Percentiles rank a stretch among this genome's conserved stretches.
Conservation (phyloP, 1,284 basidiomycete genomes). For the Ganoderma boninense region DNA sequence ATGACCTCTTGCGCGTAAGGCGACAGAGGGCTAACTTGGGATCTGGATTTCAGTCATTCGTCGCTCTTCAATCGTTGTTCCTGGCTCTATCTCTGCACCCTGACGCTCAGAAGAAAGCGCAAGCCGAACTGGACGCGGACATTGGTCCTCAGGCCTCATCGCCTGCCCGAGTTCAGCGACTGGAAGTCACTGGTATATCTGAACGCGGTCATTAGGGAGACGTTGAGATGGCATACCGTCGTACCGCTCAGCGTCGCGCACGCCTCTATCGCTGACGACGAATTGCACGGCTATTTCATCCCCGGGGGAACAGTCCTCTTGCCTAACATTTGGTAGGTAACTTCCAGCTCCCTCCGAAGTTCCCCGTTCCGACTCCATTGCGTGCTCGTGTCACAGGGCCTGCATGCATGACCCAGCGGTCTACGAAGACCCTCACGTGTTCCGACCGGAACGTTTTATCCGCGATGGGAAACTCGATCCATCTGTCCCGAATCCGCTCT, state of each 20-base stretch:
- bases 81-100: conserved; percentile 34
- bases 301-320: conserved; percentile 28
- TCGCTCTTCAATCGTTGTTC: conserved; percentile 25
- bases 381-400: neutral
- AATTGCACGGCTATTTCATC: conserved; percentile 26
- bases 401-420: conserved; percentile 12
- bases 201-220: conserved; percentile 24
- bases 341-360: neutral
- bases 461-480: conserved; percentile 10
- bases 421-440: conserved; percentile 3
- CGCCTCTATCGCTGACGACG: conserved; percentile 20
- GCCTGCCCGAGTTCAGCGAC: conserved; percentile 31
- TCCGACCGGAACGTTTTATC: conserved; percentile 14
- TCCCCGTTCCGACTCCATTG: neutral
- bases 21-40: neutral
- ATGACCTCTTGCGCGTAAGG: neutral
- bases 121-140: conserved; percentile 40
- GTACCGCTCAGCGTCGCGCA: conserved; percentile 8
- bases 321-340: conserved; percentile 32
- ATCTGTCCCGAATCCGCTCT: neutral
- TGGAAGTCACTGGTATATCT: conserved; percentile 27
- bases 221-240: conserved; percentile 3
- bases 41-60: conserved; percentile 34
- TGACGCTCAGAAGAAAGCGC: conserved; percentile 31
- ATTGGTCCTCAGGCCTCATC: conserved; percentile 26